Percentiles rank a stretch among this genome's conserved stretches.
Conservation (phyloP, 768 basidiomycete species). For the Nidula microcarpa region DNA sequence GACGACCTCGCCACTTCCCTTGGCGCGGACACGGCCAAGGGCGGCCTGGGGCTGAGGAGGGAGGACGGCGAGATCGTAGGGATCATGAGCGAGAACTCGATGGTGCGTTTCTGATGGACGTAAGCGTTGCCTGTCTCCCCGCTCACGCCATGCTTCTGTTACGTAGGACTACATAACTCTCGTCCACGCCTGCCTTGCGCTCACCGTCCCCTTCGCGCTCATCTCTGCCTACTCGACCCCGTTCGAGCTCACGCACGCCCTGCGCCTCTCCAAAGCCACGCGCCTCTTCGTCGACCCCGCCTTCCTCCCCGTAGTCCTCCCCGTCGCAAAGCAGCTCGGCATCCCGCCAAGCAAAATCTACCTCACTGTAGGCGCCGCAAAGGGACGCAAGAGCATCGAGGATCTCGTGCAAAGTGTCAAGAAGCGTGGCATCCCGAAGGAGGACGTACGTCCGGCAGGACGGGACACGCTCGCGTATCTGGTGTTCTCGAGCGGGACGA, state of each 20-base stretch:
- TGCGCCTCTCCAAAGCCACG: conserved; percentile 26
- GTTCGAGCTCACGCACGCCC: conserved; percentile 32
- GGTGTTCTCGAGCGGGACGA: conserved; percentile 77
- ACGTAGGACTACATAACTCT: conserved; percentile 30
- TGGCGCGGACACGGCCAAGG: conserved; percentile 36
- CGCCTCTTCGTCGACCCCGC: conserved; percentile 30
- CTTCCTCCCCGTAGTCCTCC: conserved; percentile 21
- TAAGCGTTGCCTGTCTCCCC: not conserved
- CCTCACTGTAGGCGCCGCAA: conserved; percentile 38
- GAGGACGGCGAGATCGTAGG: conserved; percentile 59
- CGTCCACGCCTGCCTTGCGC: conserved; percentile 24
- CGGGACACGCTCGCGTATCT: conserved; percentile 64
- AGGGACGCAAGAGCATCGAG: conserved; percentile 39
- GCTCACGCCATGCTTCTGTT: no score
- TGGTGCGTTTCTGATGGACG: conserved; percentile 36
- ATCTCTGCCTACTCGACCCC: conserved; percentile 33
- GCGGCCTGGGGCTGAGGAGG: conserved; percentile 52
- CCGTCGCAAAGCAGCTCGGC: conserved; percentile 28
- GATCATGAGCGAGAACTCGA: conserved; percentile 65
- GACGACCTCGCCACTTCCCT: conserved; percentile 57
- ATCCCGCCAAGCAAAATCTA: conserved; percentile 42
- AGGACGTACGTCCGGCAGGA: conserved; percentile 40
- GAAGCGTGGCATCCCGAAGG: conserved; percentile 29
- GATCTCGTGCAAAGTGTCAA: conserved; percentile 39
- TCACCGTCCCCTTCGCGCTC: conserved; percentile 27